Evolutionary conservation across 805 yeast genomes (phyloP).

Genomic region (Kodamaea hsintzibuensis): DNA sequence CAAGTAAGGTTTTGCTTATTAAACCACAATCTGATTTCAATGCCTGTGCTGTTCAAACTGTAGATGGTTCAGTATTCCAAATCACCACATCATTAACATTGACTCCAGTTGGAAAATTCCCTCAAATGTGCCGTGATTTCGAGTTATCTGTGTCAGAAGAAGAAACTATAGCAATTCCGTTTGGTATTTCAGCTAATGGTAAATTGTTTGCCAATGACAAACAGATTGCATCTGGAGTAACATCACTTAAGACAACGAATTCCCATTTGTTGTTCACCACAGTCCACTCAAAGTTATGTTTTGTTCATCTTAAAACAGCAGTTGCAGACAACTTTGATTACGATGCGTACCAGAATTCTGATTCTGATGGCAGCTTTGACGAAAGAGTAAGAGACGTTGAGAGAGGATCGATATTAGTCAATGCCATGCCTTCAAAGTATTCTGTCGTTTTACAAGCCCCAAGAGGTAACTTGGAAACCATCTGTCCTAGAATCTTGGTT

Average conservation of each 20-base stretch:
- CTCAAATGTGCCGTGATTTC: constrained; percentile 63
- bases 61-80: constrained; percentile 59
- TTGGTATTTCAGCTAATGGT: constrained; percentile 78
- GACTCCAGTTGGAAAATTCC: constrained; percentile 52
- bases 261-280: constrained; percentile 80
- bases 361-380: constrained; percentile 42
- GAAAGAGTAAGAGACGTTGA: constrained; percentile 89
- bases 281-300: constrained; percentile 79
- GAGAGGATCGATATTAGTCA: constrained; percentile 83
- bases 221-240: constrained; percentile 69
- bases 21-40: constrained; percentile 56
- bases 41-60: constrained; percentile 55
- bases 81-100: constrained; percentile 23
- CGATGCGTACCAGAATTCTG: constrained; percentile 30
- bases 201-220: constrained; percentile 64
- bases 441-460: constrained; percentile 90
- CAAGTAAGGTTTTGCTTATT: constrained; percentile 54
- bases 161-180: constrained; percentile 41
- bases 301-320: constrained; percentile 62
- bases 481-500: constrained; percentile 90
- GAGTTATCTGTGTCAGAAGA: constrained; percentile 39
- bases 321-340: constrained; percentile 32
- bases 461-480: constrained; percentile 93
- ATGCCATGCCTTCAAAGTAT: constrained; percentile 78
- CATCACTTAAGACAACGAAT: constrained; percentile 76